phyloP scores from a whole-genome alignment of 1,284 basidiomycete species.

The Tylopilus sp. region DNA sequence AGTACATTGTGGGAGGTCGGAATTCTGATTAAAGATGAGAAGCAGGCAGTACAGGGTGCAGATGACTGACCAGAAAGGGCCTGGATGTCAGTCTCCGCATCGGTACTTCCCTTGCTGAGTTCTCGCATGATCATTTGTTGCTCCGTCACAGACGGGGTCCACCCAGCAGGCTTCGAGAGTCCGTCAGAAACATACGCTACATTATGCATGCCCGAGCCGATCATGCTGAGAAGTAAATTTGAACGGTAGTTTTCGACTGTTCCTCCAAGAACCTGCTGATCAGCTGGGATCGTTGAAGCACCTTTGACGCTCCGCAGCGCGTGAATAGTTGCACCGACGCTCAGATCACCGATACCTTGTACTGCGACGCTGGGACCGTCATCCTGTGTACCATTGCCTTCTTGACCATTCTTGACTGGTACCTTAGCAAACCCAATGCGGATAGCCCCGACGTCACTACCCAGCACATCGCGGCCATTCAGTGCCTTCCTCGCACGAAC shows the following conservation, averaged over 20 bases:
- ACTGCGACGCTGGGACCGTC: conserved; percentile 62
- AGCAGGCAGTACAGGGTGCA: neutral
- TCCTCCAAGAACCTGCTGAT: conserved; percentile 88
- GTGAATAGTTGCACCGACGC: conserved; percentile 80
- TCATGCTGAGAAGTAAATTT: conserved; percentile 86
- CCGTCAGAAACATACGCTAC: conserved; percentile 50
- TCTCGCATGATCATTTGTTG: conserved; percentile 97
- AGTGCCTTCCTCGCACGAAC: conserved; percentile 91
- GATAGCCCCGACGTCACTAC: conserved; percentile 92
- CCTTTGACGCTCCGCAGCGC: conserved; percentile 84
- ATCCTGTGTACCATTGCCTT: conserved; percentile 57
- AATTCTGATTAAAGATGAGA: conserved; percentile 52
- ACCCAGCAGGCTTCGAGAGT: conserved; percentile 55
- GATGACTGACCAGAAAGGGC: conserved; percentile 71
- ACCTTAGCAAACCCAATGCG: conserved; percentile 96
- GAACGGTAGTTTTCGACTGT: conserved; percentile 92
- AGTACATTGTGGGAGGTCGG: conserved; percentile 87
- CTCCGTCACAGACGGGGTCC: conserved; percentile 72
- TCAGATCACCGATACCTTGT: conserved; percentile 76
- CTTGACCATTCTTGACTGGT: conserved; percentile 80
- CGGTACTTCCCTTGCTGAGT: conserved; percentile 71
- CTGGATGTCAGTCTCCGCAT: conserved; percentile 80
- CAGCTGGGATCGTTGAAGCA: conserved; percentile 81
- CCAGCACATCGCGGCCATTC: conserved; percentile 92
- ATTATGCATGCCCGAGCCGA: conserved; percentile 78